Percentiles rank a stretch among this genome's conserved stretches.
Conservation (phyloP, 1,284 basidiomycete species). For the Leccinum huronense region DNA sequence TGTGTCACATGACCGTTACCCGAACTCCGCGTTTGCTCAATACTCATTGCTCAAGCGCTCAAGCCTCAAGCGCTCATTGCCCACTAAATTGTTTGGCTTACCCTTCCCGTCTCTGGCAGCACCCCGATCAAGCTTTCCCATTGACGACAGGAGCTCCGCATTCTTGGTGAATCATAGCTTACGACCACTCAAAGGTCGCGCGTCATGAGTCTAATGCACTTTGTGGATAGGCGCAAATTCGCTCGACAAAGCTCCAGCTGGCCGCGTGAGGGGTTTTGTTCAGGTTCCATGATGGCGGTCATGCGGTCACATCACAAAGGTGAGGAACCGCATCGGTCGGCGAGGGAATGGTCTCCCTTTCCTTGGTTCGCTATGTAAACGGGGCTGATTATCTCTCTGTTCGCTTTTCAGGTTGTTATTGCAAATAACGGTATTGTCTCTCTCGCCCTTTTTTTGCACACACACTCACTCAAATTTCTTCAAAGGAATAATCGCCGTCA, state of each 20-base stretch:
- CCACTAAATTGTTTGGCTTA: too few relatives aligned
- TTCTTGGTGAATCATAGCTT: constrained; percentile 44
- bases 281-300: constrained; percentile 54
- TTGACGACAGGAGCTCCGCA: too few relatives aligned
- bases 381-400: constrained; percentile 16
- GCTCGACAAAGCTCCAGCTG: constrained; percentile 77
- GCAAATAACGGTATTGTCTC: constrained; percentile 81
- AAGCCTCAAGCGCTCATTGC: too few relatives aligned
- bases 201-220: constrained; percentile 20
- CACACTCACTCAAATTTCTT: constrained; percentile 24
- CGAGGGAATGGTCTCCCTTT: background rate
- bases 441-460: constrained; percentile 7
- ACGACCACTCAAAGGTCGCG: constrained; percentile 66
- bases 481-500: constrained; percentile 96
- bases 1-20: too few relatives aligned
- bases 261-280: constrained; percentile 89
- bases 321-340: constrained; percentile 38
- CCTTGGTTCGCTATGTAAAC: background rate
- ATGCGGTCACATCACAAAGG: constrained; percentile 97
- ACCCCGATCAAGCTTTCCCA: too few relatives aligned
- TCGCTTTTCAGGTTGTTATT: constrained; percentile 60
- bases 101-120: too few relatives aligned
- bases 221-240: constrained; percentile 80
- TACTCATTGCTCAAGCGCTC: too few relatives aligned
- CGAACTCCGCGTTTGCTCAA: too few relatives aligned